These are phyloP conservation scores for Candida sanyaensis DNA, from an alignment of 1,139 yeast species.

Conservation along the genomic window DNA sequence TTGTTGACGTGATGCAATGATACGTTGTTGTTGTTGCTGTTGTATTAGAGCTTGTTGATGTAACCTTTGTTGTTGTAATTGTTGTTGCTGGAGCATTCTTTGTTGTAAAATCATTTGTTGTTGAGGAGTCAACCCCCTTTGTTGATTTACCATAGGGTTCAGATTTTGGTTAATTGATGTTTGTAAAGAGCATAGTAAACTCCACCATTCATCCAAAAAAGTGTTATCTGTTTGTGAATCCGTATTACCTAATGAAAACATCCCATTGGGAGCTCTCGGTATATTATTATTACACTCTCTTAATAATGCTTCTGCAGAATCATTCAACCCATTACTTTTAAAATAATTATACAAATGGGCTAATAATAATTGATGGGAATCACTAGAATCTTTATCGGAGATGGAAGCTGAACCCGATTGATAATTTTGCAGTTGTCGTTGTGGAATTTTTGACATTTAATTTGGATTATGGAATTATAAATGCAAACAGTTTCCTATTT, in stretches of 20 bases:
- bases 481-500: not conserved
- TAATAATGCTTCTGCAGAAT: slow-evolving; percentile 47
- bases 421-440: slow-evolving; percentile 1
- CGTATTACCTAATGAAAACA: not conserved
- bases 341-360: slow-evolving; percentile 53
- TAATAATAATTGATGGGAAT: slow-evolving; percentile 44
- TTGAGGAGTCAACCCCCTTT: slow-evolving; percentile 16
- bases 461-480: not conserved
- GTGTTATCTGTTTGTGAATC: slow-evolving; percentile 24
- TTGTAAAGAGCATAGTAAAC: slow-evolving; percentile 50
- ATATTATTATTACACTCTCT: slow-evolving; percentile 33
- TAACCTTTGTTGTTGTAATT: slow-evolving; percentile 18
- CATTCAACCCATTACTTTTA: slow-evolving; percentile 47
- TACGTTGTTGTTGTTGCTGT: slow-evolving; percentile 7
- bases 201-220: slow-evolving; percentile 60
- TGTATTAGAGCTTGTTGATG: slow-evolving; percentile 11
- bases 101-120: slow-evolving; percentile 13
- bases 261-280: slow-evolving; percentile 15
- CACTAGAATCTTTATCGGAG: slow-evolving; percentile 18
- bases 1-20: slow-evolving; percentile 6
- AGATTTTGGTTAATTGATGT: slow-evolving; percentile 33
- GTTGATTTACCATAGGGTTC: slow-evolving; percentile 24
- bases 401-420: not conserved
- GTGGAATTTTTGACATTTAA: slow-evolving; percentile 2
- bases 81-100: slow-evolving; percentile 14